Evolutionary conservation across 345 rosid genomes (phyloP).

Genomic region (Corymbia maculata): DNA sequence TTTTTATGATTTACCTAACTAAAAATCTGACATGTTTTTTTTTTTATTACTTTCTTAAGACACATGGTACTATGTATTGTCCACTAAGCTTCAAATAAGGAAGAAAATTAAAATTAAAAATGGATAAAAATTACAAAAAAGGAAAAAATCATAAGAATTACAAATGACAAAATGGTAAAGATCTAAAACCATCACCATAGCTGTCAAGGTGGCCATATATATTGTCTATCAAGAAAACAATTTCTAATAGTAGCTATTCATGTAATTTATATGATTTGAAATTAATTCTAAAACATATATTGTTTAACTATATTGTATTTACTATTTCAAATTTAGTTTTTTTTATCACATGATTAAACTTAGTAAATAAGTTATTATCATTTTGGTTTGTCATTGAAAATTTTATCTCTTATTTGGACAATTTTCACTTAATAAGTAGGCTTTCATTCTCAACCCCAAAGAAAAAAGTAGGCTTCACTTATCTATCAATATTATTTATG

Average conservation of each 20-base stretch:
- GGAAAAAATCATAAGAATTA: no score
- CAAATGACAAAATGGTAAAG: no score
- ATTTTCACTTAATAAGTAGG: no score
- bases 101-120: fast-evolving
- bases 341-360: not conserved
- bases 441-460: no score
- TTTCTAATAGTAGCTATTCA: not conserved
- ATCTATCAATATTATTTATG: not conserved
- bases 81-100: no score
- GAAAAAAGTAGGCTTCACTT: no score
- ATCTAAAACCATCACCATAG: no score
- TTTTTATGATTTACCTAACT: no score
- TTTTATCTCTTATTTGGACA: not conserved
- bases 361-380: not conserved
- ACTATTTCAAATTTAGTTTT: not conserved
- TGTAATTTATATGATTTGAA: not conserved
- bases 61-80: fast-evolving
- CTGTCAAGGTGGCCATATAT: not conserved
- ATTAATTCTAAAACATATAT: not conserved
- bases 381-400: not conserved
- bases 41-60: no score
- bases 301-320: not conserved
- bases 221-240: not conserved
- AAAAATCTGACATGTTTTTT: no score
- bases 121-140: no score